These are phyloP conservation scores for Urostyla sp. DNA, from an alignment of 73 alveolate genomes.

Conservation along the genomic window DNA sequence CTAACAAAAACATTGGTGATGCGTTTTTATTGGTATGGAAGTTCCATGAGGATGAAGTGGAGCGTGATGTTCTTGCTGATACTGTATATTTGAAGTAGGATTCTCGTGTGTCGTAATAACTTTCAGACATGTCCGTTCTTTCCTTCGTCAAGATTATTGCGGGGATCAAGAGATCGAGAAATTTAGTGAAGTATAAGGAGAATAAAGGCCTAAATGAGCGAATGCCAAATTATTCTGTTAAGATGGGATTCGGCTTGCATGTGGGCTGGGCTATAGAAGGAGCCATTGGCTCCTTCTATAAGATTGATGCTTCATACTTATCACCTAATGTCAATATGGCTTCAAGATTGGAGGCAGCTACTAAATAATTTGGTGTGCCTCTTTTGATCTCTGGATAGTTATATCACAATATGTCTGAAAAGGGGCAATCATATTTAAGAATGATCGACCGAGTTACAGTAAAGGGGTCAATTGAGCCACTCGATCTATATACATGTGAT, in stretches of 20 bases:
- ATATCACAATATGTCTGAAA: conserved; percentile 51
- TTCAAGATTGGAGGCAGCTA: conserved; percentile 92
- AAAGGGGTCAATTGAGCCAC: conserved; percentile 81
- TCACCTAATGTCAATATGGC: conserved; percentile 97
- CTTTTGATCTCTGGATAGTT: conserved; percentile 73
- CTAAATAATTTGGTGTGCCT: conserved; percentile 85
- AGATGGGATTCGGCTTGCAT: conserved; percentile 95
- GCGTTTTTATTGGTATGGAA: conserved; percentile 98
- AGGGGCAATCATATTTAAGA: conserved; percentile 60
- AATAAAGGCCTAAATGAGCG: conserved; percentile 76
- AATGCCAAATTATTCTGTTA: conserved; percentile 85
- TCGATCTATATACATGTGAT: conserved; percentile 57
- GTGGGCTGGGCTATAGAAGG: conserved; percentile 99
- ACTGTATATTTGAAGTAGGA: conserved; percentile 72
- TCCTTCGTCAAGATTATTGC: conserved; percentile 89
- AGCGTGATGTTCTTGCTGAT: conserved; percentile 64
- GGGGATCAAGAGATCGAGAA: conserved; percentile 84
- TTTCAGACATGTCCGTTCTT: conserved; percentile 91
- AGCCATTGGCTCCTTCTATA: conserved; percentile 92
- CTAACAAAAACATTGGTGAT: conserved; percentile 98
- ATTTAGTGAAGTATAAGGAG: conserved; percentile 79
- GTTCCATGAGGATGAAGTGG: conserved; percentile 84
- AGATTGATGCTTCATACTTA: conserved; percentile 96
- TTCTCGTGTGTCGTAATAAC: conserved; percentile 69
- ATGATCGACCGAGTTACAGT: conserved; percentile 77